Base-by-base conservation (phyloP, 345 rosid species). In the Murraya paniculata region DNA sequence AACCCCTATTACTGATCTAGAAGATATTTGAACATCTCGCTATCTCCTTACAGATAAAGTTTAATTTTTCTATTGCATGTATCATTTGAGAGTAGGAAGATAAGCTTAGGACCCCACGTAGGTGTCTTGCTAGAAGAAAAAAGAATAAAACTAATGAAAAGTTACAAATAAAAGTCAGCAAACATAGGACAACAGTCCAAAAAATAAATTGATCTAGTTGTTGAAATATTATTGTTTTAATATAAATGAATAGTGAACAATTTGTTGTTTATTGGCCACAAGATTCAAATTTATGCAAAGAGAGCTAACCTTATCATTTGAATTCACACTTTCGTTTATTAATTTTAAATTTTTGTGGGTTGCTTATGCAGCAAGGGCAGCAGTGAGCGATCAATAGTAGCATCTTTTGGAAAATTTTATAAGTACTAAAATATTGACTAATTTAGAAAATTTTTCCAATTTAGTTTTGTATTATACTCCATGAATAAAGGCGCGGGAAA, bases 131-230 rank as follows among this genome's bases (percentile, higher is more conserved):
- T 31, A 25, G 18, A 16, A 55, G 24, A 18, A 36, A 73, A 56
- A 35, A 22, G 39, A 10, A n/a, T n/a, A 39, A n/a, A 58, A 22
- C n/a, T 2, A 39, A 72, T 6, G 14, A 66, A 72, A 14, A 50
- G 65, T 4, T 53, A 76, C 60, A 56, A 73, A 71, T 39, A 33
- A 71, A 73, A 76, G 82, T 83, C 82, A 75, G 55, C 72, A 78
- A 69, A 36, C 33, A 64, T 25, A 11, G 61, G 68, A 73, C 33
- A 77, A 50, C 8, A 73, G 11, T 31, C 73, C 45, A 35, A 22
- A 55, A 41, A 67, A 66, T 19, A 67, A 67, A 71, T 67, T 72
- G 22, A 78, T 68, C 50, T 25, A 71, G 33, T 62, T 33, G 66
- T 73, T 74, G 76, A 58, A 69, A 69, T 22, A 68, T 56, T 72